Percentiles rank a stretch among this genome's conserved stretches.
phyloP scores from a whole-genome alignment of 352 stramenopile genomes.

The Globisporangium mamillatum region DNA sequence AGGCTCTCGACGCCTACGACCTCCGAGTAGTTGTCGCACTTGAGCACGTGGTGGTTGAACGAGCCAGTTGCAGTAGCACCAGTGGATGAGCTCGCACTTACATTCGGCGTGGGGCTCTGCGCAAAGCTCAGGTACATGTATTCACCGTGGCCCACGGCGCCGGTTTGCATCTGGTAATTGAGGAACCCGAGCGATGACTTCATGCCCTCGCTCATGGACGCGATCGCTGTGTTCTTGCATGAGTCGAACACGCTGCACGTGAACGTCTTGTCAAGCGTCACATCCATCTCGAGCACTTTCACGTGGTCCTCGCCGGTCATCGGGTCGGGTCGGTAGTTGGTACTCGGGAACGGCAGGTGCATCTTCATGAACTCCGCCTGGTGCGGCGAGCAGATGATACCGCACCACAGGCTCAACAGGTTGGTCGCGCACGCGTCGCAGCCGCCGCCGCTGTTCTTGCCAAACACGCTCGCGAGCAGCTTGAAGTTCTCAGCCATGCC shows the following conservation, averaged over 20 bases:
- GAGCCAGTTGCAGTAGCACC: conserved; percentile 13
- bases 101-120: conserved; percentile 16
- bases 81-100: background rate
- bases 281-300: conserved; percentile 78
- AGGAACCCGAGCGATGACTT: conserved; percentile 86
- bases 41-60: conserved; percentile 58
- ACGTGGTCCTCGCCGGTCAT: conserved; percentile 75
- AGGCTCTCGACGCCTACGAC: conserved; percentile 27
- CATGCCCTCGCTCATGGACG: conserved; percentile 63
- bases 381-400: conserved; percentile 73
- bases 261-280: conserved; percentile 65
- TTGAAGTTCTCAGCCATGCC: conserved; percentile 86
- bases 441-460: conserved; percentile 57
- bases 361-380: conserved; percentile 78
- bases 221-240: conserved; percentile 84
- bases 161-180: conserved; percentile 89
- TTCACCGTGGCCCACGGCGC: conserved; percentile 84
- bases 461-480: conserved; percentile 68
- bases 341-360: conserved; percentile 62
- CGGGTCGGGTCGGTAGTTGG: conserved; percentile 61
- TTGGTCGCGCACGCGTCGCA: conserved; percentile 84
- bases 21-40: conserved; percentile 80
- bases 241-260: conserved; percentile 82
- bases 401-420: conserved; percentile 86
- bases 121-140: conserved; percentile 81